phyloP scores from a whole-genome alignment of 495 filamentous ascomycete species.

The Pyronema omphalodes region DNA sequence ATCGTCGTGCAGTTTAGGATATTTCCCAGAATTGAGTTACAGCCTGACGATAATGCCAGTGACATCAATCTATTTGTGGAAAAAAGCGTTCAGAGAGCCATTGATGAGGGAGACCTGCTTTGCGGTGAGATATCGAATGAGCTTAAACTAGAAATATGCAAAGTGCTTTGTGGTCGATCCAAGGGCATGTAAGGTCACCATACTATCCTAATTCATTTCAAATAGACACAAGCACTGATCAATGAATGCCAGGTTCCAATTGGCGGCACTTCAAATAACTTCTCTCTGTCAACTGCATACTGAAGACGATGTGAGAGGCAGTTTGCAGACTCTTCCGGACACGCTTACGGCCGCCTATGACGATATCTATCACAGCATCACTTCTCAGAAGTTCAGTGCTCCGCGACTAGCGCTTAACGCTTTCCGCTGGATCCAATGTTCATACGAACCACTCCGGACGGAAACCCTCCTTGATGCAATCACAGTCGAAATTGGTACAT shows the following conservation, averaged over 20 bases:
- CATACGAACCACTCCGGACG: not conserved
- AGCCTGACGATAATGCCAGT: not conserved
- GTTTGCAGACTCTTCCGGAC: too few relatives aligned
- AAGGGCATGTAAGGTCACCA: not conserved
- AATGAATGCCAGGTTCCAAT: too few relatives aligned
- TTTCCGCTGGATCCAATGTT: conserved; percentile 5
- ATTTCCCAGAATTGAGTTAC: too few relatives aligned
- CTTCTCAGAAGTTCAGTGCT: not conserved
- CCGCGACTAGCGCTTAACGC: not conserved
- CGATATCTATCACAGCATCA: not conserved
- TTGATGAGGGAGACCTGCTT: too few relatives aligned
- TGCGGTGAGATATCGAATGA: too few relatives aligned
- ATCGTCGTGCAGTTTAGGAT: conserved; percentile 1
- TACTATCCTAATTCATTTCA: too few relatives aligned
- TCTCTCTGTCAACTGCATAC: too few relatives aligned
- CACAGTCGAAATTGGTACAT: not conserved
- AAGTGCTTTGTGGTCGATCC: not conserved
- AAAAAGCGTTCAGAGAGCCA: too few relatives aligned
- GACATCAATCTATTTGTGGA: not conserved
- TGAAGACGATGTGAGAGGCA: too few relatives aligned
- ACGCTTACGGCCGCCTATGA: too few relatives aligned
- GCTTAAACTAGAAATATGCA: not conserved
- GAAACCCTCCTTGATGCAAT: conserved; percentile 1
- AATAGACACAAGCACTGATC: not conserved
- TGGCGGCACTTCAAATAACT: too few relatives aligned